Base-by-base conservation (phyloP, 2,329 filamentous ascomycete genomes). In the Trichocomaceae sp. region DNA sequence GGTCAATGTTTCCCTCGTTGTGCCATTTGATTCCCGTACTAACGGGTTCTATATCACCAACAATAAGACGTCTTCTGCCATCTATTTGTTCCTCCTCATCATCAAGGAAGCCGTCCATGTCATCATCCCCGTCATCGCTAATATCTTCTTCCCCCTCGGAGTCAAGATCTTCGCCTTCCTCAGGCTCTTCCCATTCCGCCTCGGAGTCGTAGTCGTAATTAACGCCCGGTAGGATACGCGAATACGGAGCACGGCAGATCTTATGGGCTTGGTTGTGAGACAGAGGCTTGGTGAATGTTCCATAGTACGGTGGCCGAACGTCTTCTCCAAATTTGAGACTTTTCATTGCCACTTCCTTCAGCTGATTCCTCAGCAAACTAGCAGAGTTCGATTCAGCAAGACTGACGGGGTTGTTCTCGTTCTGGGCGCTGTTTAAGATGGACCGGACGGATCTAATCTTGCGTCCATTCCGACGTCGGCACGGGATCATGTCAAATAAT, bases 91-190 rank as follows among this genome's bases (percentile, higher is more conserved):
- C 64, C 70, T 93, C 88, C 52, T 95, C 88, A 5, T 95, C 89
- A 62, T 96, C 91, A 1, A 96, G 77, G 65, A 96, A 96, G 17
- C 84, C 91, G 3, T 90, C 88, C 84, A 96, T 87, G 57, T 95
- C 90, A 59, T 88, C 87, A 15, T 88, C 87, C n/a, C 83, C 86
- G 10, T 82, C 83, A 4, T 81, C 78, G 53, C 78, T 81, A 52
- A 78, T 77, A 9, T 79, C 75, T 5, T 86, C 83, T 54, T 86
- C 83, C 29, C 81, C 82, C 56, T 86, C 84, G 2, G 81, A 82
- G 48, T 80, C 74, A 2, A 86, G 70, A 50, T 88, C 83, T 62
- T 87, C 85, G 55, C 87, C 86, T 80, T 91, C 76, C 80, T 90
- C 74, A 33, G 83, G 79, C 65, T 86, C 79, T 64, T 86, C 78